A percentile compares a stretch with the other conserved stretches of the same genome.
phyloP scores from a whole-genome alignment of 2,329 filamentous ascomycete species.

The Aureobasidium pullulans region DNA sequence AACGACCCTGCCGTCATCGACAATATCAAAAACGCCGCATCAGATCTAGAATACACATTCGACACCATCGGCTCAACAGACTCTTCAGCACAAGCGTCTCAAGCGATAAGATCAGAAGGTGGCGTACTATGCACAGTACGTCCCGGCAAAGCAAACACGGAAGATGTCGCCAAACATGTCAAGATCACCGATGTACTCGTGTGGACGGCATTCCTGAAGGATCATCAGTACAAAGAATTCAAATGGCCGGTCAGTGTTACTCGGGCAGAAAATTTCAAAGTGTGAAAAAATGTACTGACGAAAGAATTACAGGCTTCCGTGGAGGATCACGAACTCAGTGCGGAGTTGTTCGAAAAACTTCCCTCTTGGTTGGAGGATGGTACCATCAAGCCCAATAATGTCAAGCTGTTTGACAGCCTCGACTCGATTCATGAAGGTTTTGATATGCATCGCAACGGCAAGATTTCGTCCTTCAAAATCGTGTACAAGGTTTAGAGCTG shows the following conservation, averaged over 20 bases:
- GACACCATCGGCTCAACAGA: conserved; percentile 28
- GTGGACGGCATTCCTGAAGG: conserved; percentile 3
- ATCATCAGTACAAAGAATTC: neutral
- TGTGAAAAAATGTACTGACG: neutral
- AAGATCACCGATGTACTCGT: conserved; percentile 3
- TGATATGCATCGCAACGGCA: conserved; percentile 32
- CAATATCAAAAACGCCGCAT: conserved; percentile 40
- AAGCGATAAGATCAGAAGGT: neutral
- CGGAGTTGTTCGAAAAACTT: conserved; percentile 2
- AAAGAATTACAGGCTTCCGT: neutral
- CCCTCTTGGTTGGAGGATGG: neutral
- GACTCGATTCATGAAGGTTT: conserved; percentile 1
- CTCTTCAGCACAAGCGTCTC: neutral
- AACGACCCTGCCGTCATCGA: conserved; percentile 34
- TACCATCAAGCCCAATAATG: neutral
- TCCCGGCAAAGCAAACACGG: conserved; percentile 5
- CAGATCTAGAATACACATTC: conserved; percentile 39
- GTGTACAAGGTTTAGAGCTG: conserved; percentile 34
- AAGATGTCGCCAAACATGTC: neutral
- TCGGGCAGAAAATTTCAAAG: neutral
- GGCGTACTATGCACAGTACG: neutral
- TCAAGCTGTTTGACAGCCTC: neutral
- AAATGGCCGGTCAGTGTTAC: neutral
- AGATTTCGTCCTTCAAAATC: conserved; percentile 42
- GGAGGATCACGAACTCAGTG: neutral